These are phyloP conservation scores for Trametes cingulata DNA, from an alignment of 768 basidiomycete genomes.

Conservation along the genomic window DNA sequence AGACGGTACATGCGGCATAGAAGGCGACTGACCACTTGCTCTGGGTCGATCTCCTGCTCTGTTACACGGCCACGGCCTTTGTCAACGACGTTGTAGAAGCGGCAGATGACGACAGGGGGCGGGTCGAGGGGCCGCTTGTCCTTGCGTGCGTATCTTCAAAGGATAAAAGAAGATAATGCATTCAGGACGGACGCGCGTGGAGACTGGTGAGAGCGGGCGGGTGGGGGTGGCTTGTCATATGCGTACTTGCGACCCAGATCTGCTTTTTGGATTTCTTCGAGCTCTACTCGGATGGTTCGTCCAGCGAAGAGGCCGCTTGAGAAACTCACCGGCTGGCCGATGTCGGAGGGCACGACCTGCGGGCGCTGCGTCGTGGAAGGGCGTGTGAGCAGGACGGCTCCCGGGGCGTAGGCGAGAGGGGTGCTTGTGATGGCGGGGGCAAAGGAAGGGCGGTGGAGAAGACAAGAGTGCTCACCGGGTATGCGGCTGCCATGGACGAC, in stretches of 20 bases:
- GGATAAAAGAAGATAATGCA: not conserved
- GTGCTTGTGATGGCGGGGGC: not conserved
- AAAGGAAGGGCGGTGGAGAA: not conserved
- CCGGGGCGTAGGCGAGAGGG: too few species aligned
- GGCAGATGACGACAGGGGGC: constrained; percentile 59
- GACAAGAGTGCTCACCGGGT: not conserved
- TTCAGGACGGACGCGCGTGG: not conserved
- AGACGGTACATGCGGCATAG: not conserved
- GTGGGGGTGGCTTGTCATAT: not conserved
- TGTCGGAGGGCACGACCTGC: constrained; percentile 7
- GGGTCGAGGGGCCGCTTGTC: constrained; percentile 68
- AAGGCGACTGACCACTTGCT: not conserved
- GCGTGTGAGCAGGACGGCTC: not conserved
- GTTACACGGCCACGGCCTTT: constrained; percentile 27
- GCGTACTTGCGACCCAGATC: constrained; percentile 66
- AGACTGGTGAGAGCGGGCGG: not conserved
- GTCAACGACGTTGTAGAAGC: constrained; percentile 48
- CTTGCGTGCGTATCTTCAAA: constrained; percentile 50
- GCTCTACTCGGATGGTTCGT: constrained; percentile 53
- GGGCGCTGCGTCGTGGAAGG: not conserved
- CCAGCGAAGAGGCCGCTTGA: constrained; percentile 62
- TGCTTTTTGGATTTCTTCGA: constrained; percentile 63
- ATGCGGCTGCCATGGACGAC: too few species aligned
- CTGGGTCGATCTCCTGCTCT: constrained; percentile 1
- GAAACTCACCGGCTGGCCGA: constrained; percentile 57